A percentile compares a stretch with the other conserved stretches of the same genome.
Conservation (phyloP, 2,329 filamentous ascomycete species). For the Coniochaeta prunicola region DNA sequence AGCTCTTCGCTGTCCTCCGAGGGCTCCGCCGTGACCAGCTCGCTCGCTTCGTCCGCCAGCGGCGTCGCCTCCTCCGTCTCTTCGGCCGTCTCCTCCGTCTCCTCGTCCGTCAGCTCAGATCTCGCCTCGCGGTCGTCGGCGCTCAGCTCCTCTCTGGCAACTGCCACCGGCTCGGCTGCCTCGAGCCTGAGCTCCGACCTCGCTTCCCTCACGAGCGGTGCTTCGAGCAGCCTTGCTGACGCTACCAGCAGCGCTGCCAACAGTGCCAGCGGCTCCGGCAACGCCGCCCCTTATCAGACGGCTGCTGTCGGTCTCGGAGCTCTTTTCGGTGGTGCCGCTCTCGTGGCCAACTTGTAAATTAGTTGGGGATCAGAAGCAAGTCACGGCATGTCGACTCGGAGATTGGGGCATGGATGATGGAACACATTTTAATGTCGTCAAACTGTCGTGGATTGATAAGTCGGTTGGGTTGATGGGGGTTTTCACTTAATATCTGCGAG, state of each 20-base stretch:
- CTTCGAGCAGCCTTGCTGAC: conserved; percentile 5
- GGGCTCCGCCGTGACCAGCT: conserved; percentile 15
- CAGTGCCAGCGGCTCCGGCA: conserved; percentile 8
- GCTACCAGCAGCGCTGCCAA: not conserved
- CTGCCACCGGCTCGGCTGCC: conserved; percentile 18
- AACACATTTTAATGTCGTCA: not conserved
- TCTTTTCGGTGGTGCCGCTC: conserved; percentile 37
- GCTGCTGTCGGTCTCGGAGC: conserved; percentile 37
- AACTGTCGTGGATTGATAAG: not conserved
- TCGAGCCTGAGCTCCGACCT: conserved; percentile 7
- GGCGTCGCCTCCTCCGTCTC: conserved; percentile 8
- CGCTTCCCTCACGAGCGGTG: conserved; percentile 8
- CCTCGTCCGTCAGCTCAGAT: conserved; percentile 15
- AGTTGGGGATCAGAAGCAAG: too few relatives aligned
- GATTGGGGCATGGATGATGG: not conserved
- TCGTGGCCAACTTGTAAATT: conserved; percentile 35
- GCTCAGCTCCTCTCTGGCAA: conserved; percentile 19
- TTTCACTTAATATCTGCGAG: not conserved
- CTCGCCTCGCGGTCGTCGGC: conserved; percentile 18
- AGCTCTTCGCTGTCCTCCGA: conserved; percentile 10
- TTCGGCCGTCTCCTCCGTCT: conserved; percentile 11
- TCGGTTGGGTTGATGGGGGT: not conserved
- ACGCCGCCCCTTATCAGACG: conserved; percentile 27
- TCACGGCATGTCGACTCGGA: too few relatives aligned
- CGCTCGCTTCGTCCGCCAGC: conserved; percentile 5